Evolutionary conservation across 139 green algal genomes (phyloP).

Genomic region (Zygnema cylindricum): DNA sequence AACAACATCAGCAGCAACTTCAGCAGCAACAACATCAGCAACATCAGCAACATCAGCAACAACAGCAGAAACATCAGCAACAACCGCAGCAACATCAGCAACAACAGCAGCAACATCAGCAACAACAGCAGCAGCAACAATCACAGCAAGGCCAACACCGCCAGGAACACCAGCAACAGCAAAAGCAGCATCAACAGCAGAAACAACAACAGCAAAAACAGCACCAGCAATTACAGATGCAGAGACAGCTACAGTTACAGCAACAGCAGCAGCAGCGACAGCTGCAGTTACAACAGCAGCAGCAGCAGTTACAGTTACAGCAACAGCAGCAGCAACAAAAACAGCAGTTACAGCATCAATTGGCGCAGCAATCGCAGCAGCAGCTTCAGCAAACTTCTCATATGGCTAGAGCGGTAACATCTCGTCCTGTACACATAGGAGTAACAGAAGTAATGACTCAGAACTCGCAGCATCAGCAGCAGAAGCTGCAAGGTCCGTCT

Average conservation of each 20-base stretch:
- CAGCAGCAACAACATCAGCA: neutral
- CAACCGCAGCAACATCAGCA: conserved; percentile 56
- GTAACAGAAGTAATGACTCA: neutral
- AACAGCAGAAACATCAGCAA: conserved; percentile 55
- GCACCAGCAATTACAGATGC: neutral
- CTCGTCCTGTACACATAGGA: neutral
- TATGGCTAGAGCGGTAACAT: neutral
- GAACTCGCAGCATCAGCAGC: neutral
- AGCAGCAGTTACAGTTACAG: neutral
- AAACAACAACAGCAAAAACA: conserved; percentile 14
- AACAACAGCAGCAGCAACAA: conserved; percentile 27
- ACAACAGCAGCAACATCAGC: conserved; percentile 49
- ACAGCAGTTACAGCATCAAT: neutral
- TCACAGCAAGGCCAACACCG: neutral
- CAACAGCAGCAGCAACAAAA: conserved; percentile 20
- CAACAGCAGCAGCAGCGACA: conserved; percentile 15
- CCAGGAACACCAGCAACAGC: conserved; percentile 24
- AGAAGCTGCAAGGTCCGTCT: neutral
- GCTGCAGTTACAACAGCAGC: neutral
- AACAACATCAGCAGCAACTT: neutral
- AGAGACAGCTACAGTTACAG: conserved; percentile 3
- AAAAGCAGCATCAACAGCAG: conserved; percentile 44
- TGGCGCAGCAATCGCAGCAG: neutral
- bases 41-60: conserved; percentile 38
- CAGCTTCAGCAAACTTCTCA: neutral